Evolutionary conservation across 2,329 filamentous ascomycete genomes (phyloP), one percentile per base, ranked within the genome.

Genomic region (Stromatinia cepivora): DNA sequence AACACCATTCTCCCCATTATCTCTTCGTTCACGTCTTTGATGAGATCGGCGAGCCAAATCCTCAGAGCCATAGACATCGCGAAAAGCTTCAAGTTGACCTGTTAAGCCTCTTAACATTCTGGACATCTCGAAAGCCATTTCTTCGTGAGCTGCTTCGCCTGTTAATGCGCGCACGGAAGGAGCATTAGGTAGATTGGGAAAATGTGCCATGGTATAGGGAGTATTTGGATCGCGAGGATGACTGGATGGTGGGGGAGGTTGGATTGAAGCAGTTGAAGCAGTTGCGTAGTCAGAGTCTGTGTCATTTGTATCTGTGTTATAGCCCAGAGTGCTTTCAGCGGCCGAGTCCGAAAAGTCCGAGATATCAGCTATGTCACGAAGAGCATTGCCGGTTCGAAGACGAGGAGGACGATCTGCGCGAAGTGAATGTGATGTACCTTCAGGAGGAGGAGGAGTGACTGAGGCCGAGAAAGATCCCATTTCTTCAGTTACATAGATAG

Each of bases 401-500:
- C 68, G 66, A 9, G 75, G 69, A 4, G 83, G 81, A 20, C 46
- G 59, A 39, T 63, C 59, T 20, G 45, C 46, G 13, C 46, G 45
- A 39, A 39, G 61, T 52, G 22, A 9, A 28, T n/a, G 46, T 42
- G 61, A 52, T n/a, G 34, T 22, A 42, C 34, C 52, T 48, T 64
- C 61, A 13, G 46, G 67, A 25, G 72, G 42, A 62, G 66, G 62
- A 8, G 75, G 69, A 4, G 83, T 81, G 70, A 82, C 84, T 36
- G 85, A 82, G 9, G 82, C 84, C 34, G 85, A 82, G 10, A 84
- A 86, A 70, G 61, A 20, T 22, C 31, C 61, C 31, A 64, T 39
- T 52, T 87, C 86, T 71, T 88, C 87, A 0, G 85, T 85, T 13
- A 88, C 84, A 74, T 88, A 89, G 59, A 88, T 87, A 3, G 66